These are phyloP conservation scores for Adansonia grandidieri DNA, from an alignment of 441 rosid genomes.

Conservation along the genomic window DNA sequence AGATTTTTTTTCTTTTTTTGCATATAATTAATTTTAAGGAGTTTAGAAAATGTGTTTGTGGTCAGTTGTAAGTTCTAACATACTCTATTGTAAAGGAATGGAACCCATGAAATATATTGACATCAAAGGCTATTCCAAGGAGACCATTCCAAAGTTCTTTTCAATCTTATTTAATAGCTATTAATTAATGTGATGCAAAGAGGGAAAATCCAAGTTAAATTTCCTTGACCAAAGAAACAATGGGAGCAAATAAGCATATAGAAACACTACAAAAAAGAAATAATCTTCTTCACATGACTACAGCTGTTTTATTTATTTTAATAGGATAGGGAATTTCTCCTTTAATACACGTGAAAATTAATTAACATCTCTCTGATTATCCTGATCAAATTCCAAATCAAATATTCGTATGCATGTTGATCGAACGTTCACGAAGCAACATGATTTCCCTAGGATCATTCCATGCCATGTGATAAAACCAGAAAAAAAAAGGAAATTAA, in stretches of 20 bases:
- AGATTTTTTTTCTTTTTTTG: not conserved
- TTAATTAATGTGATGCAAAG: not conserved
- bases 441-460: not conserved
- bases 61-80: not conserved
- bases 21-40: not conserved
- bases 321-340: too few species aligned
- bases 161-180: not conserved
- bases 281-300: too few species aligned
- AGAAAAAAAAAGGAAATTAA: too few species aligned
- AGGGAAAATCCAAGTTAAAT: not conserved
- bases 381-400: not conserved
- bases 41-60: not conserved
- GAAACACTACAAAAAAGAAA: not conserved
- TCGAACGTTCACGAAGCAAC: too few species aligned
- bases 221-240: too few species aligned
- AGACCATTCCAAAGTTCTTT: not conserved
- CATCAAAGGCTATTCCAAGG: not conserved
- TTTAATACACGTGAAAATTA: too few species aligned
- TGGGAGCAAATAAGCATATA: not conserved
- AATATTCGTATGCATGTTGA: too few species aligned
- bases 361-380: not conserved
- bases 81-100: not conserved
- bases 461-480: not conserved
- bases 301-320: too few species aligned
- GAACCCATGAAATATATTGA: slow-evolving; percentile 12